Evolutionary conservation across 352 stramenopile genomes (phyloP).

Genomic region (Blastocystis sp.): DNA sequence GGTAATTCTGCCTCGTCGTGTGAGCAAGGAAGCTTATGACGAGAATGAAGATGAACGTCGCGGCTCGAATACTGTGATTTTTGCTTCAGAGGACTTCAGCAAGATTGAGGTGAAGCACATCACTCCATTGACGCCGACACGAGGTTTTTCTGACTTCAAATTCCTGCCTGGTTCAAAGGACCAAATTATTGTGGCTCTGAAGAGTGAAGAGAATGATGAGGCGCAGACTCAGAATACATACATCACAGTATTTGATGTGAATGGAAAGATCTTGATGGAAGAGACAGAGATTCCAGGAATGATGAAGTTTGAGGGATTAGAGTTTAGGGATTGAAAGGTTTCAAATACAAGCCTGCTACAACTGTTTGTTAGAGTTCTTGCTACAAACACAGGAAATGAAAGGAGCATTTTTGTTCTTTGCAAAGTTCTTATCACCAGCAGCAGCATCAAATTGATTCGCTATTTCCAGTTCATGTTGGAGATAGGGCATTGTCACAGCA

Average conservation of each 20-base stretch:
- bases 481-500: constrained; percentile 23
- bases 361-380: no score
- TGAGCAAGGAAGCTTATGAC: constrained; percentile 87
- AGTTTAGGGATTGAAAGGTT: constrained; percentile 69
- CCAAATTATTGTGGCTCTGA: constrained; percentile 81
- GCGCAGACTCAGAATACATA: constrained; percentile 73
- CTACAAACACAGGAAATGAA: constrained; percentile 18
- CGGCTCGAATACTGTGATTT: constrained; percentile 79
- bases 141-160: constrained; percentile 86
- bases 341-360: no score
- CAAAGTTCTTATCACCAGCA: constrained; percentile 4
- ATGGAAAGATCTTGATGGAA: constrained; percentile 78
- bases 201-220: constrained; percentile 82
- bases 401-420: background rate
- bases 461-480: constrained; percentile 2
- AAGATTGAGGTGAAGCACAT: constrained; percentile 75
- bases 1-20: constrained; percentile 90
- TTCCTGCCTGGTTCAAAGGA: constrained; percentile 82
- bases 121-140: constrained; percentile 74
- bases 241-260: constrained; percentile 82
- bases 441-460: background rate
- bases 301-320: constrained; percentile 84
- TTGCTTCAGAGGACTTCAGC: constrained; percentile 80
- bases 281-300: constrained; percentile 80
- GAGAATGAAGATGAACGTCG: constrained; percentile 86